A percentile compares a stretch with the other conserved stretches of the same genome.
phyloP scores from a whole-genome alignment of 345 rosid genomes.

The Turnera subulata region DNA sequence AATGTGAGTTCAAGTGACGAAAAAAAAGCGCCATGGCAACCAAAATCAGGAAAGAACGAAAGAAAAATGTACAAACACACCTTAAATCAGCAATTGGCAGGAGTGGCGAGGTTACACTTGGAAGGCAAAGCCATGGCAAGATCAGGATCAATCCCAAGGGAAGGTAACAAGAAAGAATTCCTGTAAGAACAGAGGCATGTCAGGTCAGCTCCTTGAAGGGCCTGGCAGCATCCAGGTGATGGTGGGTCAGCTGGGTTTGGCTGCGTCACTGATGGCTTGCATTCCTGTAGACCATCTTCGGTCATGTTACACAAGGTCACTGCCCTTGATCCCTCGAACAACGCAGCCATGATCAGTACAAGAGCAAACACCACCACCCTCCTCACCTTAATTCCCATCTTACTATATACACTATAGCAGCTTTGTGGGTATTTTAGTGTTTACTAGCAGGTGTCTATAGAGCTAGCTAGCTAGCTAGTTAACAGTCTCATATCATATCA shows the following conservation, averaged over 20 bases:
- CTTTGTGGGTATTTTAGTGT: not conserved
- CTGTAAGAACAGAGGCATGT: constrained; percentile 60
- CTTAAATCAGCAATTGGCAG: constrained; percentile 28
- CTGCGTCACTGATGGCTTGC: constrained; percentile 57
- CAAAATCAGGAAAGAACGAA: no score
- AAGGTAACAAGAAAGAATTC: constrained; percentile 41
- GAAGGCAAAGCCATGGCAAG: constrained; percentile 56
- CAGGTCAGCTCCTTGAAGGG: constrained; percentile 45
- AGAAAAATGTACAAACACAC: no score
- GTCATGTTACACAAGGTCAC: constrained; percentile 43
- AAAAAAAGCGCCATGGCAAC: no score
- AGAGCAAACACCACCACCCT: constrained; percentile 4
- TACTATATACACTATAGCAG: not conserved
- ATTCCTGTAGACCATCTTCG: constrained; percentile 42
- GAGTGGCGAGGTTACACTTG: constrained; percentile 40
- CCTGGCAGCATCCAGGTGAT: constrained; percentile 46
- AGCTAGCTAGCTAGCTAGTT: no score
- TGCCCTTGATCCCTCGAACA: constrained; percentile 22
- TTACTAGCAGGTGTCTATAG: no score
- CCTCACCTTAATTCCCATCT: constrained; percentile 6
- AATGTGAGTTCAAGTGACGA: no score
- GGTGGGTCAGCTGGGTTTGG: constrained; percentile 49
- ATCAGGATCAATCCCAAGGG: constrained; percentile 61
- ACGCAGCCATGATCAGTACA: constrained; percentile 3
- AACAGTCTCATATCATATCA: no score